phyloP scores from a whole-genome alignment of 352 stramenopile genomes.

The Phytophthora rubi region DNA sequence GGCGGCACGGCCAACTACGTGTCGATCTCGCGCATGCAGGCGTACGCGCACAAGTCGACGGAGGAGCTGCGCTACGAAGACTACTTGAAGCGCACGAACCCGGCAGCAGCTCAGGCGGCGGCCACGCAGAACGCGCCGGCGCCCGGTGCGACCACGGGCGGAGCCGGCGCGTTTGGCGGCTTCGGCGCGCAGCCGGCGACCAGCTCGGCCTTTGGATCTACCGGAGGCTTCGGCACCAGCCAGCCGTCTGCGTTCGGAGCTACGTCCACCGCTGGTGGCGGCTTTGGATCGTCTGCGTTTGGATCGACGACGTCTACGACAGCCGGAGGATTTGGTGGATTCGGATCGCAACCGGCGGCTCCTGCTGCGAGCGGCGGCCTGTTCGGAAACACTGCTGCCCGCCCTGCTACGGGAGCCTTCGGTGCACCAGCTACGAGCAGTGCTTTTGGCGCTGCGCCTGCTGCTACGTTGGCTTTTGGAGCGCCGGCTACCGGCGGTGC shows the following conservation, averaged over 20 bases:
- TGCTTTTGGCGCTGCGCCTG: conserved; percentile 50
- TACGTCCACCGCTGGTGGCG: conserved; percentile 34
- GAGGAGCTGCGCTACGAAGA: conserved; percentile 84
- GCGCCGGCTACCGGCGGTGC: conserved; percentile 34
- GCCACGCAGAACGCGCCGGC: conserved; percentile 54
- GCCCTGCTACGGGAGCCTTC: conserved; percentile 35
- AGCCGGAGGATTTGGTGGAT: conserved; percentile 52
- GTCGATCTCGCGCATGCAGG: conserved; percentile 72
- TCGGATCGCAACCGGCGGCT: conserved; percentile 52
- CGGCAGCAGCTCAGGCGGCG: conserved; percentile 49
- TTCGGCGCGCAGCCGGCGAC: conserved; percentile 38
- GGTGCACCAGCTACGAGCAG: conserved; percentile 47
- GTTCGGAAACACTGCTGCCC: conserved; percentile 45
- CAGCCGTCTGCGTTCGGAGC: conserved; percentile 48
- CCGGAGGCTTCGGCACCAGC: conserved; percentile 41
- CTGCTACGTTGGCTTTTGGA: conserved; percentile 47
- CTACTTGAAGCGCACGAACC: conserved; percentile 79
- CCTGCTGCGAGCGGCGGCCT: conserved; percentile 36
- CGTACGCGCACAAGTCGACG: conserved; percentile 76
- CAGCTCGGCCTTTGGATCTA: conserved; percentile 52
- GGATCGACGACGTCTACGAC: conserved; percentile 34
- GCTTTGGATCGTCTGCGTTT: conserved; percentile 48
- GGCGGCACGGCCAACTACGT: conserved; percentile 66
- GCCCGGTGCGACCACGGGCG: conserved; percentile 38
- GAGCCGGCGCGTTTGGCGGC: conserved; percentile 52